These are phyloP conservation scores for Miamiensis avidus DNA, from an alignment of 169 alveolate species.

Conservation along the genomic window DNA sequence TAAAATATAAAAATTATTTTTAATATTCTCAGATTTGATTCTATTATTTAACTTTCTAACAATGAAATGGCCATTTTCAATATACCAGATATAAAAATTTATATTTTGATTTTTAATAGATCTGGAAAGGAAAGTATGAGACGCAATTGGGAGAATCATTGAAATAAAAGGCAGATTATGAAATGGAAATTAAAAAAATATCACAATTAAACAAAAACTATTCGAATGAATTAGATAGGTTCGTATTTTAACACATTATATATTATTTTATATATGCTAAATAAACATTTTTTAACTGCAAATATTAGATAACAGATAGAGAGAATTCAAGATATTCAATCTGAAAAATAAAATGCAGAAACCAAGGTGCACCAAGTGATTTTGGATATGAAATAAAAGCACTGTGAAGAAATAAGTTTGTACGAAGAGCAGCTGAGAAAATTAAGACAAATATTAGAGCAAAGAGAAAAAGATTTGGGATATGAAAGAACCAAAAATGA, in stretches of 20 bases:
- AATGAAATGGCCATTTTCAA: too few species aligned
- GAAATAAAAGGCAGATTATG: background rate
- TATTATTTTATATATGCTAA: too few species aligned
- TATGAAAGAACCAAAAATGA: background rate
- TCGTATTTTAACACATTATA: background rate
- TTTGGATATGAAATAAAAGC: background rate
- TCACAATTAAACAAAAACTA: background rate
- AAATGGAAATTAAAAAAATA: background rate
- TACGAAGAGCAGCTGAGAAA: background rate
- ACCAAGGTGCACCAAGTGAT: background rate
- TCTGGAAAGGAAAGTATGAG: background rate
- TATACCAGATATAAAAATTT: too few species aligned
- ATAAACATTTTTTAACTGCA: background rate
- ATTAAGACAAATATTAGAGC: background rate
- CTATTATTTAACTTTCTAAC: too few species aligned
- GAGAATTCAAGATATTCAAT: background rate
- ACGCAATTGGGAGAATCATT: background rate
- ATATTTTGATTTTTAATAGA: background rate
- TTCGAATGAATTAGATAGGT: background rate
- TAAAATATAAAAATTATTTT: too few species aligned
- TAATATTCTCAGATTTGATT: too few species aligned
- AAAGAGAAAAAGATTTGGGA: background rate
- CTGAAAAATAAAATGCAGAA: background rate
- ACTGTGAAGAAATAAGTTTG: background rate
- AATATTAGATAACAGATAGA: too few species aligned